Conservation (phyloP, 2,329 filamentous ascomycete species). For the Phyllachora maydis region DNA sequence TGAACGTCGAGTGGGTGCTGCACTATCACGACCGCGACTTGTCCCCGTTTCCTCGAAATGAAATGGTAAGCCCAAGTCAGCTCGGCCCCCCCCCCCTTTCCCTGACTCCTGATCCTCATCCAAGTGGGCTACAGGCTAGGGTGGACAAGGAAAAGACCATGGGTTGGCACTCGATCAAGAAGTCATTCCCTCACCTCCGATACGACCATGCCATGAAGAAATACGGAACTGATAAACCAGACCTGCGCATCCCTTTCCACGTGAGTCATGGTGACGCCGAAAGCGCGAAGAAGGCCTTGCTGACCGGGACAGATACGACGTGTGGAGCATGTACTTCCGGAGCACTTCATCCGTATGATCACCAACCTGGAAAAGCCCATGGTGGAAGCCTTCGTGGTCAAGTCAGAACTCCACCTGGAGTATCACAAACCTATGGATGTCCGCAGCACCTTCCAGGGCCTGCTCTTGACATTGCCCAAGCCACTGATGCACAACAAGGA, state of each 20-base stretch:
- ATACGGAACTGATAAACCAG: constrained; percentile 86
- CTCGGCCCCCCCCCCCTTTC: constrained; percentile 6
- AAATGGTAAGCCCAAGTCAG: constrained; percentile 1
- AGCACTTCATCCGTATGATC: constrained; percentile 54
- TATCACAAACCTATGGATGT: too few relatives aligned
- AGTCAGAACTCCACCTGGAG: too few relatives aligned
- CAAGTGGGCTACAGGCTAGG: too few relatives aligned
- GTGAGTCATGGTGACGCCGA: too few relatives aligned
- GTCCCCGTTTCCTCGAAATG: constrained; percentile 6
- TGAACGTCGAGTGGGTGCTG: constrained; percentile 19
- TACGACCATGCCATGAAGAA: constrained; percentile 61
- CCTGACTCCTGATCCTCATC: too few relatives aligned
- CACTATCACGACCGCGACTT: constrained; percentile 10
- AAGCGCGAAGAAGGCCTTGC: too few relatives aligned
- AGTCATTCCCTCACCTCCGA: constrained; percentile 34
- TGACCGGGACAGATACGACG: constrained; percentile 45
- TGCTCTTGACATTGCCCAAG: too few relatives aligned
- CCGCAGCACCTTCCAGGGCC: too few relatives aligned
- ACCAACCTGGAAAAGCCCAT: constrained; percentile 44
- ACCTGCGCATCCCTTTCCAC: constrained; percentile 52
- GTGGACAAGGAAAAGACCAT: too few relatives aligned
- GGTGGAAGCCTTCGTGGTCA: constrained; percentile 56
- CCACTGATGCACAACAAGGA: constrained; percentile 46
- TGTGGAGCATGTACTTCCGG: constrained; percentile 40
- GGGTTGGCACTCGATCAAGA: too few relatives aligned